Conservation (phyloP, 345 rosid species). For the Brassica cretica region DNA sequence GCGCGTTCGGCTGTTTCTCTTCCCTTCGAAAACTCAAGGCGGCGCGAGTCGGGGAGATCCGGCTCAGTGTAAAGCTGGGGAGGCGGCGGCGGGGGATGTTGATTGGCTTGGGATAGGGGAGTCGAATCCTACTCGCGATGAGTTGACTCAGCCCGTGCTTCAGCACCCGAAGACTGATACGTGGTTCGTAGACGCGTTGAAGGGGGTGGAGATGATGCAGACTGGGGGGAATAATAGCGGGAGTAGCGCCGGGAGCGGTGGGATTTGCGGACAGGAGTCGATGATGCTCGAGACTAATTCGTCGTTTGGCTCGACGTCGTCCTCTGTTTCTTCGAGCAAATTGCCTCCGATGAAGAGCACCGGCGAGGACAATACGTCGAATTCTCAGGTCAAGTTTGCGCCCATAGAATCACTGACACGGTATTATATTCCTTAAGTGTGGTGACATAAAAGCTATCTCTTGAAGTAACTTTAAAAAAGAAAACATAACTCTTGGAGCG, state of each 20-base stretch:
- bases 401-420: slow-evolving; percentile 51
- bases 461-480: neutral
- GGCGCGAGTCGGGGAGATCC: slow-evolving; percentile 25
- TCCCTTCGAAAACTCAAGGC: slow-evolving; percentile 38
- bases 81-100: slow-evolving; percentile 1
- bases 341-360: slow-evolving; percentile 54
- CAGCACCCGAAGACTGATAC: slow-evolving; percentile 72
- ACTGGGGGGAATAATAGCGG: slow-evolving; percentile 32
- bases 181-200: slow-evolving; percentile 80
- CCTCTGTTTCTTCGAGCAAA: slow-evolving; percentile 61
- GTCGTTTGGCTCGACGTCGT: slow-evolving; percentile 78
- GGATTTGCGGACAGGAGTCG: slow-evolving; percentile 58
- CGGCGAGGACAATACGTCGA: slow-evolving; percentile 43
- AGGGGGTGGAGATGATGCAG: slow-evolving; percentile 56
- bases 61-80: slow-evolving; percentile 3
- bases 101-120: slow-evolving; percentile 37
- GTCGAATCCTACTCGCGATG: slow-evolving; percentile 21
- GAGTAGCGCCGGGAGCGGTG: slow-evolving; percentile 37
- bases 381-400: slow-evolving; percentile 39
- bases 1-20: slow-evolving; percentile 54
- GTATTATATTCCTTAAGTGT: slow-evolving; percentile 30
- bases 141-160: slow-evolving; percentile 43
- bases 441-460: neutral
- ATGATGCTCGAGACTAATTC: slow-evolving; percentile 68
- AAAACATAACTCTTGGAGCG: neutral